Conservation (phyloP, 768 basidiomycete species). For the Mycena rebaudengoi region DNA sequence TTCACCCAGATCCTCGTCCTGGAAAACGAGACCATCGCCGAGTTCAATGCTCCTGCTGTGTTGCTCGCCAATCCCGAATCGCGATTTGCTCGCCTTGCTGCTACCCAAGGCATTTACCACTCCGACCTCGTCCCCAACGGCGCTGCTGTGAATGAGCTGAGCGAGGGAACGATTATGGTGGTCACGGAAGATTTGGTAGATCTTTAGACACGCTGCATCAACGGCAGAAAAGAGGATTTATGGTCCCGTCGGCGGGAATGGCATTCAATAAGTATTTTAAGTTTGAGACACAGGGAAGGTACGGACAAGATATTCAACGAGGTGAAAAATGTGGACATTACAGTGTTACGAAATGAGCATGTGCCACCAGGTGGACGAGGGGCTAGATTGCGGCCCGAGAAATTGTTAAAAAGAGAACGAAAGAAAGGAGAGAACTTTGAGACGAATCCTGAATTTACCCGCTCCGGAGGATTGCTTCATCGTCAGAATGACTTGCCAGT, state of each 20-base stretch:
- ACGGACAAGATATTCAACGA: too few species aligned
- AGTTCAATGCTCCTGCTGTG: neutral
- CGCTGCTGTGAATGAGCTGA: slow-evolving; percentile 2
- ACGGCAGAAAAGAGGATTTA: slow-evolving; percentile 7
- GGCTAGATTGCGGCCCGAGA: too few species aligned
- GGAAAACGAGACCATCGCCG: slow-evolving; percentile 11
- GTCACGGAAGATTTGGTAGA: slow-evolving; percentile 8
- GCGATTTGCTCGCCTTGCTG: slow-evolving; percentile 16
- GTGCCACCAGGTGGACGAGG: too few species aligned
- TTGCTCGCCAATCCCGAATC: slow-evolving; percentile 14
- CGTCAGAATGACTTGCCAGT: too few species aligned
- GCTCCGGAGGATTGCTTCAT: too few species aligned
- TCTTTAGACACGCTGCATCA: slow-evolving; percentile 4
- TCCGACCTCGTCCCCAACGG: slow-evolving; percentile 7
- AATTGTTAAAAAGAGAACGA: too few species aligned
- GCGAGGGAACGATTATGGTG: neutral
- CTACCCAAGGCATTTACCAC: slow-evolving; percentile 17
- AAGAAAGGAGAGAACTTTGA: too few species aligned
- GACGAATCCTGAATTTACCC: too few species aligned
- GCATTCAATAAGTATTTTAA: slow-evolving; percentile 1
- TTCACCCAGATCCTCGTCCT: slow-evolving; percentile 16
- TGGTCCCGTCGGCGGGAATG: neutral
- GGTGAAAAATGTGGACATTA: too few species aligned
- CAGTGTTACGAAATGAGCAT: too few species aligned
- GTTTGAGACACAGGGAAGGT: neutral